Evolutionary conservation across 306 rosid species (phyloP), one percentile per base, ranked within the genome.

Genomic region (Purshia tridentata): DNA sequence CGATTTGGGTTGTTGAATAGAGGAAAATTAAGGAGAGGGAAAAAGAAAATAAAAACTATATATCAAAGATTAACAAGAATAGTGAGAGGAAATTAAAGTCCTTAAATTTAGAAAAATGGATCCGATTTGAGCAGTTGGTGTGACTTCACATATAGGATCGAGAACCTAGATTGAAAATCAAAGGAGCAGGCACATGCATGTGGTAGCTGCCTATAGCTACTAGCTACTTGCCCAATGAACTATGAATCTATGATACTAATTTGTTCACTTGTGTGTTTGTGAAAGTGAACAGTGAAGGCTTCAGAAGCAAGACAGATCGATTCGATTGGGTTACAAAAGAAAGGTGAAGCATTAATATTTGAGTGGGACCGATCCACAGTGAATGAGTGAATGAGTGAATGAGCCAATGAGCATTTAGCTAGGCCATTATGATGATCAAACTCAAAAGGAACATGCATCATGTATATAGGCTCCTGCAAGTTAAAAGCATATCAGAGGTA

Each of bases 351-450:
- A 29, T 29, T 29, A 29, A 37, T 3, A n/a, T n/a, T n/a, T n/a
- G 12, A n/a, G 73, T 52, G 61, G 61, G 61, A 57, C 8, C 61
- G 6, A 69, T 11, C 39, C 14, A 18, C 74, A 53, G 63, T 69
- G 8, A 41, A 69, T 69, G 20, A 2, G 51, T n/a, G n/a, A n/a
- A n/a, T n/a, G n/a, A 53, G 63, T 69, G 8, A 41, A 69, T 69
- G 20, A 2, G 51, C 22, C 74, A 40, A 53, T 69, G 35, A 23
- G 35, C 35, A 23, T 1, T 23, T 23, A 23, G 35, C 35, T 2
- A 23, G 35, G 35, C 35, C 1, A 23, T 23, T 23, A 23, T 23
- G 35, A 23, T 23, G 35, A 23, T 23, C 35, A 23, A 23, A 23
- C 1, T 23, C 35, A 23, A 23, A 23, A 23, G 35, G 35, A 23